phyloP scores from a whole-genome alignment of 148 eudicot genomes.

The Cornus controversa region DNA sequence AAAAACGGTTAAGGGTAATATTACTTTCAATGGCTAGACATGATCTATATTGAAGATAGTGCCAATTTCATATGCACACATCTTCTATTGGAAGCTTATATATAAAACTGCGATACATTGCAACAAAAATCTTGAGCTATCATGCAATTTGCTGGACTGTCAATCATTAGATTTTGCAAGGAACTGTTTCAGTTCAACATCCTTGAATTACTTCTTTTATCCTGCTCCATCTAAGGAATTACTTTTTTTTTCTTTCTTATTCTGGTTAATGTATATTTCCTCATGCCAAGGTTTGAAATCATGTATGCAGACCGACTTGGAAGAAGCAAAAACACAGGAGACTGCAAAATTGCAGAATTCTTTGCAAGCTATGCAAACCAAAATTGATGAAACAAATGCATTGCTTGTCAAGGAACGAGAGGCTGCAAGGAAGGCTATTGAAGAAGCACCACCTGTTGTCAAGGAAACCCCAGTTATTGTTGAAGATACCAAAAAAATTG shows the following conservation, averaged over 20 bases:
- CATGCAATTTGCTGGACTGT: not conserved
- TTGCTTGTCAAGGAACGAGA: conserved; percentile 69
- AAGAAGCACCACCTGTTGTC: conserved; percentile 89
- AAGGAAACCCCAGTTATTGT: conserved; percentile 82
- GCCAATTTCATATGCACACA: not conserved
- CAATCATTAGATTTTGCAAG: not conserved
- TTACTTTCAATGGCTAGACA: not conserved
- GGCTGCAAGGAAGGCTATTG: conserved; percentile 69
- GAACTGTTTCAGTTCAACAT: not conserved
- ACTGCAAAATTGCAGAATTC: conserved; percentile 59
- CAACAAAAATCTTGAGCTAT: conserved; percentile 1
- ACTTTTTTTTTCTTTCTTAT: not conserved
- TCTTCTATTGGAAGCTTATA: not conserved
- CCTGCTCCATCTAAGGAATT: not conserved
- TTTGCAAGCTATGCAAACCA: conserved; percentile 62
- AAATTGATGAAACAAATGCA: conserved; percentile 68
- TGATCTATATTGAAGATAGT: not conserved
- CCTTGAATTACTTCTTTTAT: not conserved
- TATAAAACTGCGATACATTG: not conserved
- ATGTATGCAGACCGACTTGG: conserved; percentile 74
- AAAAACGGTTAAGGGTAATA: conserved; percentile 86
- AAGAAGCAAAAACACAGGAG: conserved; percentile 89
- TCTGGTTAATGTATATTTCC: not conserved
- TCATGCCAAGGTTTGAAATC: conserved; percentile 12
- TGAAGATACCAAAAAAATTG: conserved; percentile 80